These are phyloP conservation scores for Pulveroboletus sp. DNA, from an alignment of 768 basidiomycete species.

Conservation along the genomic window DNA sequence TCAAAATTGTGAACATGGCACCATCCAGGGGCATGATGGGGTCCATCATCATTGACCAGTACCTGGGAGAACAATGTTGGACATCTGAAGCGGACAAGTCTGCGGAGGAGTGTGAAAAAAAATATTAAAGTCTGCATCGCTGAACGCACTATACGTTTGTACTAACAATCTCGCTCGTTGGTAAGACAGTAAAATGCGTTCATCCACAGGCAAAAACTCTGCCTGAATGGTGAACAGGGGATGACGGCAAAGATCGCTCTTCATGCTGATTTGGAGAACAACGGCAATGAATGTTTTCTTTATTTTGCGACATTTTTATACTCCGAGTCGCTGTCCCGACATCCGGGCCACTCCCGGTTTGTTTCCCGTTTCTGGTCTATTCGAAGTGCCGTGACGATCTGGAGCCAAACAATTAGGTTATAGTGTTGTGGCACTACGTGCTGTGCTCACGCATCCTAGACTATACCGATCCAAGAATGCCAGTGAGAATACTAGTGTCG, in stretches of 20 bases:
- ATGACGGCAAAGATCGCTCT: conserved; percentile 23
- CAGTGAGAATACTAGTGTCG: too few relatives aligned
- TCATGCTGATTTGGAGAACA: conserved; percentile 6
- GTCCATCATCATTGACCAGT: conserved; percentile 53
- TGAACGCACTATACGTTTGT: conserved; percentile 11
- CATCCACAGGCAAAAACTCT: conserved; percentile 44
- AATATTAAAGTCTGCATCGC: conserved; percentile 38
- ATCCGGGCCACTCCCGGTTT: too few relatives aligned
- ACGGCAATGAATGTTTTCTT: too few relatives aligned
- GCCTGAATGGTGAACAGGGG: conserved; percentile 44
- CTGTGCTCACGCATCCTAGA: too few relatives aligned
- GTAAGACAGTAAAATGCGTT: conserved; percentile 48
- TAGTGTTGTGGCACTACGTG: too few relatives aligned
- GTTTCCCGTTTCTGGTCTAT: too few relatives aligned
- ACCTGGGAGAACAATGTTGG: conserved; percentile 44
- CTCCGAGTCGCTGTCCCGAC: too few relatives aligned
- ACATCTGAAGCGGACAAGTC: conserved; percentile 43
- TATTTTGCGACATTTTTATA: too few relatives aligned
- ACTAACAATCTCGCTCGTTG: conserved; percentile 46
- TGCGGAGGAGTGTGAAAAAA: not conserved
- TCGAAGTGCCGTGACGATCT: too few relatives aligned
- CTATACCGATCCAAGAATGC: too few relatives aligned
- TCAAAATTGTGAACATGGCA: conserved; percentile 51
- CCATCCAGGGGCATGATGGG: conserved; percentile 49
- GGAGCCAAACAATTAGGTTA: too few relatives aligned